Base-by-base conservation (phyloP, 2,329 filamentous ascomycete genomes). In the Cryphonectria japonica region DNA sequence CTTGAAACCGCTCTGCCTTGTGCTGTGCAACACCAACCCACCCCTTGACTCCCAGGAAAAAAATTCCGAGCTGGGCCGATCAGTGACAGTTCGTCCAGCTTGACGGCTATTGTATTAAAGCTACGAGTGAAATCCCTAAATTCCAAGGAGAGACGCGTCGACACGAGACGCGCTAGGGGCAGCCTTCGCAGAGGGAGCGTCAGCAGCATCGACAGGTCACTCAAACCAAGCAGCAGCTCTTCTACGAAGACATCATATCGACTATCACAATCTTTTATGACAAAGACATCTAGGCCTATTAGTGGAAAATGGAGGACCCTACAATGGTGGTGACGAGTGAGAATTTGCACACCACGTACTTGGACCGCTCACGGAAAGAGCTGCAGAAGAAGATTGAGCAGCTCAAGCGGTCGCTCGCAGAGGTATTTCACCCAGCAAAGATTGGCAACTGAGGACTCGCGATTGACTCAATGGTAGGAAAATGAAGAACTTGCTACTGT, bases 351-450 rank as follows among this genome's bases (percentile, higher is more conserved):
- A 81, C 85, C 67, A 78, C 83, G 59, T 88, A 86, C 76, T 82
- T 95, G 61, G 88, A 93, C 70, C 86, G 87, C 68, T 93, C 92
- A 1, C 77, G 95, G 61, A 86, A 85, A 73, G 89, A 92, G 77
- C 86, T 95, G 1, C 89, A 92, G 77, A 82, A 80, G 22, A 83
- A 83, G 75, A 84, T 91, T 41, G 81, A 82, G 69, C 85, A 90
- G 76, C 85, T 88, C 72, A 85, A 89, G 76, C 78, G 79, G 67
- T 80, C 84, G 67, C 78, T 90, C 26, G 78, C 82, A 70, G 83
- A 82, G 78, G 86, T 87, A 71, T 63, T 74, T 66, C 52, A 26
- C 13, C 22, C 75, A 2, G 72, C 70, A 29, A 29, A 60, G 71
- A 13, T 34, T 66, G n/a, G 62, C 57, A 8, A 68, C 26, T 57